These are phyloP conservation scores for Malassezia arunalokei DNA, from an alignment of 1,284 basidiomycete genomes.

Conservation along the genomic window DNA sequence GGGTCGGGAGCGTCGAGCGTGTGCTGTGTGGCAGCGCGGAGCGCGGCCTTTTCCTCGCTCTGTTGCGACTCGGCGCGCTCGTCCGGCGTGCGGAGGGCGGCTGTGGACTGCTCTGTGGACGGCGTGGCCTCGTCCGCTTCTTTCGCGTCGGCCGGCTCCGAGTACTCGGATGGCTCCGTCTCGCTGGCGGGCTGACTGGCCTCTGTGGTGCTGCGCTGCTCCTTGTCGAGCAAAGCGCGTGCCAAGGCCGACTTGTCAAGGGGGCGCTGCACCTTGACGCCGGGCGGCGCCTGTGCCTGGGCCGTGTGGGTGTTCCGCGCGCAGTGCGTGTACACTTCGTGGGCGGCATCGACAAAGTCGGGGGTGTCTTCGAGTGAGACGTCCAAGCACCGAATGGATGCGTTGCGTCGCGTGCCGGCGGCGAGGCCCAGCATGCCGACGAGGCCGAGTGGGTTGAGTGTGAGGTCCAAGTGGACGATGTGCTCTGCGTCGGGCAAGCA, in stretches of 20 bases:
- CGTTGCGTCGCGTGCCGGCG: conserved; percentile 73
- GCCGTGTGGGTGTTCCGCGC: not conserved
- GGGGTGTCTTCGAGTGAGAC: conserved; percentile 57
- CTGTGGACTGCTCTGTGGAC: not conserved
- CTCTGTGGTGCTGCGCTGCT: conserved; percentile 1
- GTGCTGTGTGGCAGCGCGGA: not conserved
- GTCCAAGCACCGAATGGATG: conserved; percentile 78
- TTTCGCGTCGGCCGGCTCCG: conserved; percentile 7
- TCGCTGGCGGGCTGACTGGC: not conserved
- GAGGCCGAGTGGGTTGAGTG: conserved; percentile 49
- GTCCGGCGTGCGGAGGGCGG: not conserved
- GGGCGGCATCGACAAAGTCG: conserved; percentile 13
- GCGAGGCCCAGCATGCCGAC: conserved; percentile 56
- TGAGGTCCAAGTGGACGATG: conserved; percentile 62
- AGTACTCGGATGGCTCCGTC: conserved; percentile 5
- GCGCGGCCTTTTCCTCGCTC: too few relatives aligned
- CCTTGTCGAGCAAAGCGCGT: conserved; percentile 18
- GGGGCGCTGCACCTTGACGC: conserved; percentile 29
- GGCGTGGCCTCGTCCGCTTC: conserved; percentile 13
- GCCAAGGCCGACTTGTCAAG: conserved; percentile 38
- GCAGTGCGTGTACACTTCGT: not conserved
- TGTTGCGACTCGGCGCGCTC: not conserved
- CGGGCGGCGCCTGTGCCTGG: conserved; percentile 8
- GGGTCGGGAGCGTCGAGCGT: not conserved
- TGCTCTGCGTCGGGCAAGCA: conserved; percentile 81